A percentile compares a stretch with the other conserved stretches of the same genome.
Conservation (phyloP, 805 yeast genomes). For the Hanseniaspora hatyaiensis region DNA sequence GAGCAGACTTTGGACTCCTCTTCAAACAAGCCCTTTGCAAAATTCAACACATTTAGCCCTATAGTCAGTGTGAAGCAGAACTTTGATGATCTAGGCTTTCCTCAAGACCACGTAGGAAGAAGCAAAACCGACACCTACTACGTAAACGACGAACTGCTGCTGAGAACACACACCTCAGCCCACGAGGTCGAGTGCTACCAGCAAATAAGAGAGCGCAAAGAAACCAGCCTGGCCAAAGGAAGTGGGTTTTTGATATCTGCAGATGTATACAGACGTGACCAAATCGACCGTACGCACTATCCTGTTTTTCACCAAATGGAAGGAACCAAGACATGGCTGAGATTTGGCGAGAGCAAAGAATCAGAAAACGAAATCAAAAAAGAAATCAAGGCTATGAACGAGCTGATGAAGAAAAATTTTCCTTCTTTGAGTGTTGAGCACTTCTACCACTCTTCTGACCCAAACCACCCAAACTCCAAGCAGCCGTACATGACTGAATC, state of each 20-base stretch:
- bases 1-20: conserved; percentile 49
- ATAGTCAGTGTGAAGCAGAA: conserved; percentile 73
- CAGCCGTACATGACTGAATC: conserved; percentile 61
- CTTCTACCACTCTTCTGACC: conserved; percentile 30
- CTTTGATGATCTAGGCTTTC: conserved; percentile 86
- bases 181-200: conserved; percentile 83
- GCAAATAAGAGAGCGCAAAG: conserved; percentile 27
- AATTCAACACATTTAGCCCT: conserved; percentile 67
- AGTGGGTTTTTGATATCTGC: conserved; percentile 91
- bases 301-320: conserved; percentile 98
- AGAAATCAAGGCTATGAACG: conserved; percentile 47
- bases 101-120: conserved; percentile 85
- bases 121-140: conserved; percentile 88
- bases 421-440: conserved; percentile 38
- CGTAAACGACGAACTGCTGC: conserved; percentile 54
- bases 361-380: conserved; percentile 20
- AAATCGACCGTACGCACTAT: conserved; percentile 88
- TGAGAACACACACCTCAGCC: conserved; percentile 94
- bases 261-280: conserved; percentile 91
- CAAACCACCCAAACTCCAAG: conserved; percentile 50
- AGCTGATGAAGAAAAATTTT: conserved; percentile 39
- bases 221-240: conserved; percentile 15
- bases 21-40: conserved; percentile 52
- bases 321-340: conserved; percentile 81
- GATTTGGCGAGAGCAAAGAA: conserved; percentile 30